A percentile compares a stretch with the other conserved stretches of the same genome.
Conservation (phyloP, 306 rosid species). For the Parietaria judaica region DNA sequence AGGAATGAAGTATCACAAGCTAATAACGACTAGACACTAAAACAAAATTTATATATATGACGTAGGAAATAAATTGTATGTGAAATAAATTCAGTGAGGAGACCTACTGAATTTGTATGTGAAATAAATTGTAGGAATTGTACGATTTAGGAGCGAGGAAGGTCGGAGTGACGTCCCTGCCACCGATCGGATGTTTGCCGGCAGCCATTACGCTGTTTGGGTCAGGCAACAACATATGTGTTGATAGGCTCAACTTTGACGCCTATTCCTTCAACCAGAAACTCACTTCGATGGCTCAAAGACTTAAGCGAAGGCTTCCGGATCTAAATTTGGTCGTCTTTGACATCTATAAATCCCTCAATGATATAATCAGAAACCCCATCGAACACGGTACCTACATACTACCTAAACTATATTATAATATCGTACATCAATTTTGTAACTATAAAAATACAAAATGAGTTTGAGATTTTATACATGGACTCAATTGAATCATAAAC, state of each 20-base stretch:
- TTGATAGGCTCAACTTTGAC: constrained; percentile 38
- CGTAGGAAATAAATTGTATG: too few relatives aligned
- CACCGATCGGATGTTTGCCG: constrained; percentile 70
- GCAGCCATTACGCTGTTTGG: constrained; percentile 60
- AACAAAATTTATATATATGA: too few relatives aligned
- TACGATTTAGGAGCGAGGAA: constrained; percentile 64
- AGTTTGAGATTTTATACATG: too few relatives aligned
- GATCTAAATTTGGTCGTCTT: constrained; percentile 50
- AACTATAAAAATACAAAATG: too few relatives aligned
- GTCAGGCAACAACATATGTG: constrained; percentile 35
- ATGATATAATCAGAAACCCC: constrained; percentile 55
- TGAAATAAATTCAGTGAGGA: too few relatives aligned
- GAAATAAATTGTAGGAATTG: constrained; percentile 28
- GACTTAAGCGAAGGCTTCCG: constrained; percentile 30
- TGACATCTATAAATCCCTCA: constrained; percentile 58
- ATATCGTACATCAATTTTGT: too few relatives aligned
- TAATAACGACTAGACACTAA: too few relatives aligned
- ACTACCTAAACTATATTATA: not conserved
- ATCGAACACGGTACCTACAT: constrained; percentile 42
- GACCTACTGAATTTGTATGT: too few relatives aligned
- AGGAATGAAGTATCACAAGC: too few relatives aligned
- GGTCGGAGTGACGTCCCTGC: constrained; percentile 58
- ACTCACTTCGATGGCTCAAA: constrained; percentile 45
- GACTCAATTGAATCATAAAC: too few relatives aligned
- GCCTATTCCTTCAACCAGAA: constrained; percentile 44